Conservation (phyloP, 306 rosid genomes). For the Dalbergia cultrata region DNA sequence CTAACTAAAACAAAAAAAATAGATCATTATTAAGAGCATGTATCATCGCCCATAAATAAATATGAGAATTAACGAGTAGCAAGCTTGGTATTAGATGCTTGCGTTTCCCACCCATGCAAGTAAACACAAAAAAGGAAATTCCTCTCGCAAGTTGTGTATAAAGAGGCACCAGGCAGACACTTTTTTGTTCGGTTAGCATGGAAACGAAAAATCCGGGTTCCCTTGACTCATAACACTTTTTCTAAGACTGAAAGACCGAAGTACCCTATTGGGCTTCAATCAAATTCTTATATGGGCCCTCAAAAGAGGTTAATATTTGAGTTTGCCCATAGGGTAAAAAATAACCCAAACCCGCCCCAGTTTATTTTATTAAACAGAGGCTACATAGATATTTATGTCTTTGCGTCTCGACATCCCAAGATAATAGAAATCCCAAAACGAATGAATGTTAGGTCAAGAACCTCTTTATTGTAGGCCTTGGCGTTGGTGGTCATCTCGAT, state of each 20-base stretch:
- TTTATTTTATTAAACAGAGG: constrained; percentile 31
- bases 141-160: constrained; percentile 31
- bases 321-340: constrained; percentile 24
- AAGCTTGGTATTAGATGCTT: constrained; percentile 15
- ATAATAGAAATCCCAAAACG: constrained; percentile 53
- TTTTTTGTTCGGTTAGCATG: constrained; percentile 50
- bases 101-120: constrained; percentile 40
- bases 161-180: constrained; percentile 22
- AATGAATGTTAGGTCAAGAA: constrained; percentile 63
- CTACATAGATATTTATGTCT: background rate
- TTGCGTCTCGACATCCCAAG: constrained; percentile 36
- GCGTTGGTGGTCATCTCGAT: constrained; percentile 56
- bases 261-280: constrained; percentile 35
- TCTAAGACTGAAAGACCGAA: constrained; percentile 16
- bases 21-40: no score
- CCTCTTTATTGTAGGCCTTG: constrained; percentile 10
- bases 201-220: constrained; percentile 62
- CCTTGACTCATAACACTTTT: constrained; percentile 27
- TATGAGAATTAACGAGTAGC: no score
- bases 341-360: background rate
- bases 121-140: constrained; percentile 42
- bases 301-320: background rate
- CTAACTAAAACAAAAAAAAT: no score
- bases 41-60: no score
- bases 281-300: constrained; percentile 23